A percentile compares a stretch with the other conserved stretches of the same genome.
Conservation (phyloP, 768 basidiomycete species). For the Tricholoma sp. region DNA sequence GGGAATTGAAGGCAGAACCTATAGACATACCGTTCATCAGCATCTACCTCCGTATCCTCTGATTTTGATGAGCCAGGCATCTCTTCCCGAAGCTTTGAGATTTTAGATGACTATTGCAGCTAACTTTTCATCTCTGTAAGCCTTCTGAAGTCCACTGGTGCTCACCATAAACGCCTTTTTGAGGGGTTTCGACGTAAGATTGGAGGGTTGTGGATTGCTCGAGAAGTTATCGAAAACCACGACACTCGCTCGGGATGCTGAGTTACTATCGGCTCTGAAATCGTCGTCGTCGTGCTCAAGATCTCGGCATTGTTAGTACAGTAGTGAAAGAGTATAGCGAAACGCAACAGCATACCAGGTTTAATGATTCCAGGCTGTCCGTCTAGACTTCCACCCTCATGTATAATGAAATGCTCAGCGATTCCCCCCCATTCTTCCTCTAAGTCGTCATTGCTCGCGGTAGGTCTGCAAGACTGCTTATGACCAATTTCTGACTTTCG, state of each 20-base stretch:
- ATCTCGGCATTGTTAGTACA: conserved; percentile 14
- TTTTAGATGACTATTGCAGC: conserved; percentile 65
- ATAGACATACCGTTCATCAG: conserved; percentile 47
- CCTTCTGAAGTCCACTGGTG: not conserved
- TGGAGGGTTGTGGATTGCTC: conserved; percentile 7
- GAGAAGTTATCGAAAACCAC: conserved; percentile 49
- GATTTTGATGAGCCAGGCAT: conserved; percentile 10
- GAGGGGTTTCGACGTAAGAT: conserved; percentile 32
- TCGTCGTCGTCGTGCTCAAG: conserved; percentile 44
- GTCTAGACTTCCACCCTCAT: not conserved
- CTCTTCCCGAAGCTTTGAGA: conserved; percentile 51
- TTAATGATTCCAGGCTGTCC: conserved; percentile 10
- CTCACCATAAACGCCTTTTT: conserved; percentile 76
- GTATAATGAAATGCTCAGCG: conserved; percentile 6
- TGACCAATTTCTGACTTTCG: not conserved
- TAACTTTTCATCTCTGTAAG: not conserved
- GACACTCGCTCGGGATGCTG: conserved; percentile 34
- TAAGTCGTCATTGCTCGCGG: conserved; percentile 10
- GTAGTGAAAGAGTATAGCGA: not conserved
- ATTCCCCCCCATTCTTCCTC: conserved; percentile 40
- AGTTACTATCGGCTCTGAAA: conserved; percentile 28
- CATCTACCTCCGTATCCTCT: conserved; percentile 30
- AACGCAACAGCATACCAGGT: conserved; percentile 11
- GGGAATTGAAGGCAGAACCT: not conserved
- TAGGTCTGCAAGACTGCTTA: not conserved